phyloP scores from a whole-genome alignment of 352 stramenopile species.

The Phytophthora ramorum region DNA sequence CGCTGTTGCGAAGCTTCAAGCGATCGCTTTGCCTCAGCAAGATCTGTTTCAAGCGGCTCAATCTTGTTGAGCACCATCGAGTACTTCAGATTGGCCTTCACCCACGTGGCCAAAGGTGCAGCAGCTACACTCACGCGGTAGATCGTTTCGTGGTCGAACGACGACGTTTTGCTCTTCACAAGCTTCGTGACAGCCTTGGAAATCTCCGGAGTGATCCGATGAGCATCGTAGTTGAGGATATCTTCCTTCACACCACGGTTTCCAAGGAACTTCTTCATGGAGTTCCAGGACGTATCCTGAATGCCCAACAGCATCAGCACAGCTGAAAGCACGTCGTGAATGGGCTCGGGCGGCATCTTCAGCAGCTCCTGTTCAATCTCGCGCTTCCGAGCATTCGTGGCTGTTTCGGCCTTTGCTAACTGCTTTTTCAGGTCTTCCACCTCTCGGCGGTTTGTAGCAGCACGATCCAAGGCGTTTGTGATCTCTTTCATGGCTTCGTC shows the following conservation, averaged over 20 bases:
- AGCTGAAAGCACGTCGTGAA: conserved; percentile 94
- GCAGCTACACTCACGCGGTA: conserved; percentile 94
- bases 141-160: conserved; percentile 95
- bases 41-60: conserved; percentile 91
- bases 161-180: conserved; percentile 92
- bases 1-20: conserved; percentile 90
- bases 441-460: conserved; percentile 90
- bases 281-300: conserved; percentile 96
- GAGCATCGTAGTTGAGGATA: conserved; percentile 96
- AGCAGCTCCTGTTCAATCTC: conserved; percentile 96
- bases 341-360: conserved; percentile 95
- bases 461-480: conserved; percentile 91
- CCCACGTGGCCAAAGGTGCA: conserved; percentile 94
- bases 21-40: conserved; percentile 88
- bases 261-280: conserved; percentile 97
- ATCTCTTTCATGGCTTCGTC: conserved; percentile 97
- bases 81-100: conserved; percentile 96
- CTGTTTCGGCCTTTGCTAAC: conserved; percentile 88
- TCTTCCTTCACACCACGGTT: conserved; percentile 97
- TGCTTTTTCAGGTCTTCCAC: conserved; percentile 93
- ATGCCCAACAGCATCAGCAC: conserved; percentile 97
- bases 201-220: conserved; percentile 91
- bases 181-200: conserved; percentile 93
- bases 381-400: conserved; percentile 89
- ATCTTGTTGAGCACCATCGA: conserved; percentile 97